Base-by-base conservation (phyloP, 345 rosid species). In the Trapa bicornis region DNA sequence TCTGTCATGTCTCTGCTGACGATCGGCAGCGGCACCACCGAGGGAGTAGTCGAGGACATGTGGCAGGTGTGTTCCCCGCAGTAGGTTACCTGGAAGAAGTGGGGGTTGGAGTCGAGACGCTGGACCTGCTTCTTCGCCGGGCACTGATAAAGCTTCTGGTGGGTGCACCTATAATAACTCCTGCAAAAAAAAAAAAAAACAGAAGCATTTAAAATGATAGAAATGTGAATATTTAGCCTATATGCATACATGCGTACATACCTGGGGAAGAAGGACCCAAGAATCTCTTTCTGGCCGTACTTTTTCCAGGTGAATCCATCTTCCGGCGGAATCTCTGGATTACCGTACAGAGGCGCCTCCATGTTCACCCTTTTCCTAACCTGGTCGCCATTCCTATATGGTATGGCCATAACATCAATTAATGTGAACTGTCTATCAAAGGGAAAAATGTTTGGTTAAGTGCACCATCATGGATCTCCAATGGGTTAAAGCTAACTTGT, bases 51-150 rank as follows among this genome's bases (percentile, higher is more conserved):
- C 52, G 79, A 67, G 5, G 92, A 80, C 81, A 85, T 78, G 68
- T 88, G 87, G 67, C 98, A 93, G 29, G 85, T 88, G 79, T 93
- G 98, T 2, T 80, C 74, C 17, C 82, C 83, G 6, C 82, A 75
- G 85, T 93, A 93, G 0, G 76, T 82, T 3, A 93, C 84, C 63
- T 82, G 78, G 65, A 80, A 87, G 4, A 80, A 87, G 77, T 16
- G 61, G 0, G 93, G 93, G 74, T 90, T 82, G 3, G 80, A 74
- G 69, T 90, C 83, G 2, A 87, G 75, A 6, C 97, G 83, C 74
- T 93, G 98, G 0, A 90, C 96, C 75, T 83, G 94, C 75, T 93
- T 93, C 78, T 93, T 93, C 37, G 97, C 98, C 0, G 85, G 84
- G 68, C 98, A 93, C 2, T 84, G 73, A 78, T 88, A 88, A 76